Conservation (phyloP, 2,329 filamentous ascomycete genomes). For the Fusarium sp. region DNA sequence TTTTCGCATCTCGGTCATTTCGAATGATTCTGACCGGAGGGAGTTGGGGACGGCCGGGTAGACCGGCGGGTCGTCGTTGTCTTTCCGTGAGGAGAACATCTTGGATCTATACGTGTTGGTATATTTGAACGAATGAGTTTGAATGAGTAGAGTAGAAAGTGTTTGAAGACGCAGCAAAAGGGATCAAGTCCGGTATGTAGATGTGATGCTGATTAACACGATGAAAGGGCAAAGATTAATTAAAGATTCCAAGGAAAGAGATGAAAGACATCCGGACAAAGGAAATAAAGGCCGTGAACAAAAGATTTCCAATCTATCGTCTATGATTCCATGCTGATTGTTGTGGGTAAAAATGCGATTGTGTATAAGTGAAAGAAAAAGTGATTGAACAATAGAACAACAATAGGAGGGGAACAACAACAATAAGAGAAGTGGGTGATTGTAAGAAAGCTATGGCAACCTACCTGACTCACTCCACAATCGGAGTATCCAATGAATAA, state of each 20-base stretch:
- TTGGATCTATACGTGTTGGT: constrained; percentile 53
- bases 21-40: constrained; percentile 57
- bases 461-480: constrained; percentile 47
- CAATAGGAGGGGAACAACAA: constrained; percentile 39
- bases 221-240: constrained; percentile 33
- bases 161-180: constrained; percentile 20
- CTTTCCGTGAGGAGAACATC: constrained; percentile 58
- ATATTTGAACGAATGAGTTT: constrained; percentile 37
- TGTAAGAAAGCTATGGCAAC: constrained; percentile 32
- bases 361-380: constrained; percentile 29
- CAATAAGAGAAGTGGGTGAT: constrained; percentile 48
- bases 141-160: constrained; percentile 17
- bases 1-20: constrained; percentile 54
- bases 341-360: constrained; percentile 31
- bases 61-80: constrained; percentile 48
- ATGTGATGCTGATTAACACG: constrained; percentile 29
- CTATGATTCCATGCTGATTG: constrained; percentile 49
- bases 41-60: constrained; percentile 59
- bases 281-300: constrained; percentile 37
- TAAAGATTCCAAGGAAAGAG: constrained; percentile 24
- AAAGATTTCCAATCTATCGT: constrained; percentile 41
- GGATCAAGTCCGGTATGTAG: constrained; percentile 9
- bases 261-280: constrained; percentile 43
- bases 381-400: constrained; percentile 37
- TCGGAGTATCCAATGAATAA: constrained; percentile 42